Percentiles rank a stretch among this genome's conserved stretches.
These are phyloP conservation scores for Scutellaria barbata DNA, from an alignment of 257 asterid species.

Conservation along the genomic window DNA sequence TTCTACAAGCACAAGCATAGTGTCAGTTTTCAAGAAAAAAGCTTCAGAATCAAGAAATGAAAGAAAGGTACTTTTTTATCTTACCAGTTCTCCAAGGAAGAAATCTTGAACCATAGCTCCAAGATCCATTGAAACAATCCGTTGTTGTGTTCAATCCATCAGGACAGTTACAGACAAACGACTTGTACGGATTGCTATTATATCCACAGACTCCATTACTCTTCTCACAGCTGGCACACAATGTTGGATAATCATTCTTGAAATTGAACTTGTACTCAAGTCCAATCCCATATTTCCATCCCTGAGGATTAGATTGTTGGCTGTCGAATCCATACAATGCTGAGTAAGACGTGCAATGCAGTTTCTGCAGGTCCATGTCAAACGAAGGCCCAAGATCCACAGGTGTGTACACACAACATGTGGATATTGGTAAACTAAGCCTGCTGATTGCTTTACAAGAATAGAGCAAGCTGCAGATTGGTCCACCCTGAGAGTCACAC, in stretches of 20 bases:
- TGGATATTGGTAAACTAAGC: conserved; percentile 54
- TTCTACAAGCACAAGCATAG: conserved; percentile 47
- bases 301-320: conserved; percentile 58
- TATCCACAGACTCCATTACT: conserved; percentile 83
- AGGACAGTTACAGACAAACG: conserved; percentile 72
- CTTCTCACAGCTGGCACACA: conserved; percentile 78
- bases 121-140: conserved; percentile 62
- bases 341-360: conserved; percentile 68
- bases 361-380: conserved; percentile 69
- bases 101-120: conserved; percentile 51
- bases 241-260: conserved; percentile 66
- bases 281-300: conserved; percentile 77
- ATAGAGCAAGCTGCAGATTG: conserved; percentile 55
- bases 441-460: conserved; percentile 71
- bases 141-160: conserved; percentile 66
- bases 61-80: conserved; percentile 1
- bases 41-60: not conserved
- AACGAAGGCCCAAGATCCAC: conserved; percentile 89
- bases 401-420: conserved; percentile 82
- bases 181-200: conserved; percentile 42
- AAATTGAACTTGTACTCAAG: conserved; percentile 73
- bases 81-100: conserved; percentile 50
- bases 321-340: conserved; percentile 65
- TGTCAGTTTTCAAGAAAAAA: conserved; percentile 7
- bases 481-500: conserved; percentile 66